Base-by-base conservation (phyloP, 306 rosid species). In the Dryas octopetala region DNA sequence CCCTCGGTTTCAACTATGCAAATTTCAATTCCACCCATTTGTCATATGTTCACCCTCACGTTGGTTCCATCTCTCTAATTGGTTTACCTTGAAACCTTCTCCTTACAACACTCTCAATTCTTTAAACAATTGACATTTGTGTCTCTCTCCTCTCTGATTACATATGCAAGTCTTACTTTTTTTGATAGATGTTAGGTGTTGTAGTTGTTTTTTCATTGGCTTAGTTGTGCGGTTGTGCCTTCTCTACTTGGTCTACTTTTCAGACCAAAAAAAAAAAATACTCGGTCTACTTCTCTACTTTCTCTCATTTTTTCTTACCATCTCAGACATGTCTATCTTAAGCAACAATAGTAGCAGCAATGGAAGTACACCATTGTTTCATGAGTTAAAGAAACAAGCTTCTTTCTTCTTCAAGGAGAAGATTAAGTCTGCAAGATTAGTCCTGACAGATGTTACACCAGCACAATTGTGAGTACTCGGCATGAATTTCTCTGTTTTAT, bases 381-480 rank as follows among this genome's bases (percentile, higher is more conserved):
- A 62, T 81, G 99, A 92, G 16, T 86, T 92, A 83, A 92, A 86
- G 79, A 95, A 84, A 58, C 99, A 95, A 71, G 99, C 99, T 66
- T 95, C 99, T 66, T 95, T 89, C 87, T 95, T 86, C 81, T 72
- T 95, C 77, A 95, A 89, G 86, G 97, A 90, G 86, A 95, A 95
- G 78, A 73, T 95, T 86, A 95, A 90, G 87, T 90, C 88, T 70
- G 97, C 97, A 32, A 89, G 99, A 86, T 80, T 95, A 70, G 99
- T 93, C 64, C 93, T 95, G 69, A 95, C 99, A 10, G 97, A 95
- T 89, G 97, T 92, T 72, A 95, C 99, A 52, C 89, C 97, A 13
- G 91, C 96, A 45, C 79, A 95, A 73, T 69, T 95, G 98, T 91
- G 79, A 85, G 88, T 14, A 69, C 50, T 11, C 6, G 6, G 15